A percentile compares a stretch with the other conserved stretches of the same genome.
These are phyloP conservation scores for Volvox africanus DNA, from an alignment of 139 green algal species.

Conservation along the genomic window DNA sequence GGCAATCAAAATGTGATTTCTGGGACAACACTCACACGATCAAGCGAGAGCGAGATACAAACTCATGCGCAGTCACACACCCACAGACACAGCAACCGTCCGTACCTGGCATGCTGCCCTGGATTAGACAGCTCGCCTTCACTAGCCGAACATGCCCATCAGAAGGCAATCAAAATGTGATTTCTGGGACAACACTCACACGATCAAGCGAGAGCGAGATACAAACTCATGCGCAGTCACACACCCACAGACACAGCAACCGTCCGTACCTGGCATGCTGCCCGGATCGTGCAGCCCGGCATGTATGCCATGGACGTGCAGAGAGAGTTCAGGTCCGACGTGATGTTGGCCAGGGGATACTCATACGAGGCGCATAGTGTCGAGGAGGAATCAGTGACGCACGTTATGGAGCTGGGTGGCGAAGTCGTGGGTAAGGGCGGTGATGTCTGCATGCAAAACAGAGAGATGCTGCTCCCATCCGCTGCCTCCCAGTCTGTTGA, in stretches of 20 bases:
- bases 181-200: too few relatives aligned
- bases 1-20: too few relatives aligned
- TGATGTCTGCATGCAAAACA: background rate
- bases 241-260: too few relatives aligned
- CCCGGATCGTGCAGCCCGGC: slow-evolving; percentile 35
- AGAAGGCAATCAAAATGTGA: too few relatives aligned
- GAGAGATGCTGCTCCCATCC: background rate
- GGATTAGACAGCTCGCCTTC: too few relatives aligned
- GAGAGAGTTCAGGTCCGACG: background rate
- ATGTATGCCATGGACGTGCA: slow-evolving; percentile 48
- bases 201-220: too few relatives aligned
- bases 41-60: too few relatives aligned
- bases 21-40: too few relatives aligned
- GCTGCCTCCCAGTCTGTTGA: background rate
- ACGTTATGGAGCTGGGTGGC: background rate
- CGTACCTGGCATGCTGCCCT: slow-evolving; percentile 32
- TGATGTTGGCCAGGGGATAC: slow-evolving; percentile 18
- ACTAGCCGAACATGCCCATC: too few relatives aligned
- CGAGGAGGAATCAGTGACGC: background rate
- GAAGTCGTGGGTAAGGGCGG: background rate
- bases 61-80: too few relatives aligned
- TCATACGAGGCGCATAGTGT: slow-evolving; percentile 23
- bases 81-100: background rate
- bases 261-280: slow-evolving; percentile 25
- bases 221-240: too few relatives aligned